Percentiles rank a stretch among this genome's conserved stretches.
Conservation (phyloP, 2,329 filamentous ascomycete genomes). For the Penicillium crustosum region DNA sequence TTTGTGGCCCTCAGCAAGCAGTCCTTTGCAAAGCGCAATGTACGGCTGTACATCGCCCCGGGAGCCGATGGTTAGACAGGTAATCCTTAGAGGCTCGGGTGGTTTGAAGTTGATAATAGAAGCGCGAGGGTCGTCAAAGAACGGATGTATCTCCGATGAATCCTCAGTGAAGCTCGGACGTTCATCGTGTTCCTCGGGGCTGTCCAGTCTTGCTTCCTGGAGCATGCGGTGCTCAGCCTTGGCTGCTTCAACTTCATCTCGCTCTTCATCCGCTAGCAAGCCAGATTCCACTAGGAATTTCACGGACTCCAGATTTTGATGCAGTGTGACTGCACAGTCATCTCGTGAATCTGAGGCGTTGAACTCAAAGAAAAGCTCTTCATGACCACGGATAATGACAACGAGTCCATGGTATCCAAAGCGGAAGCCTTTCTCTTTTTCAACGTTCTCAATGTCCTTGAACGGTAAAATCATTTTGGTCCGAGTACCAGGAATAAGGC, state of each 20-base stretch:
- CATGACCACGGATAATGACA: constrained; percentile 88
- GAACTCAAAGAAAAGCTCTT: constrained; percentile 97
- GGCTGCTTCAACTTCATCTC: constrained; percentile 69
- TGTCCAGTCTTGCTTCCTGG: constrained; percentile 65
- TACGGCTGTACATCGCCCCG: constrained; percentile 96
- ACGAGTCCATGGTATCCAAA: constrained; percentile 89
- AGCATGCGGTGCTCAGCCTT: constrained; percentile 79
- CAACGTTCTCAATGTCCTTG: constrained; percentile 86
- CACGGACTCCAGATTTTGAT: constrained; percentile 72
- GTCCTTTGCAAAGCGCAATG: constrained; percentile 89
- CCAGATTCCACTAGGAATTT: constrained; percentile 70
- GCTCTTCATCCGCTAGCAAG: constrained; percentile 65
- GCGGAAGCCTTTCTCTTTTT: constrained; percentile 92
- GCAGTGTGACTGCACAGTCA: constrained; percentile 79
- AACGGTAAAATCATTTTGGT: constrained; percentile 91
- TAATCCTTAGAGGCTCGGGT: constrained; percentile 72
- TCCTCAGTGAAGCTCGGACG: constrained; percentile 27
- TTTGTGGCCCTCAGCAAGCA: constrained; percentile 83
- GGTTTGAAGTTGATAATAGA: constrained; percentile 93
- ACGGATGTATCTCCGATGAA: constrained; percentile 59
- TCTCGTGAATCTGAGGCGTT: constrained; percentile 73
- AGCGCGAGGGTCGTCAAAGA: constrained; percentile 86
- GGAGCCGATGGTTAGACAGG: constrained; percentile 93
- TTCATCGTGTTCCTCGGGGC: constrained; percentile 35
- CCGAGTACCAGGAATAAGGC: constrained; percentile 80